Evolutionary conservation across 257 asterid species (phyloP).

Genomic region (Anisodus acutangulus): DNA sequence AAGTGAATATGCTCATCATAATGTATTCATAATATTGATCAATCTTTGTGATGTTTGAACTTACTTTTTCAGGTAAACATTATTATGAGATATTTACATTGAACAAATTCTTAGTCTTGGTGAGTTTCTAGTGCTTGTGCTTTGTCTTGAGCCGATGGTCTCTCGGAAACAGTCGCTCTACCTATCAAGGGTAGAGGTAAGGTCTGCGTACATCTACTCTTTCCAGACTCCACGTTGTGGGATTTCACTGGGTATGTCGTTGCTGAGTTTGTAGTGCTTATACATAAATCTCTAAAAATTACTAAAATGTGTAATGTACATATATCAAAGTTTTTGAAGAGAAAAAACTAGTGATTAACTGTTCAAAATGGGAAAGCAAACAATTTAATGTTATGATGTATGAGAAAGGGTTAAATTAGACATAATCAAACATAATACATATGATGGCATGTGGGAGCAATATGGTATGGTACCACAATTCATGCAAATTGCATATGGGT

Average conservation of each 20-base stretch:
- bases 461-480: background rate
- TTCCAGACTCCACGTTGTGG: too few species aligned
- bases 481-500: conserved; percentile 25
- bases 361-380: background rate
- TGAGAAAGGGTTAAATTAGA: background rate
- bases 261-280: too few species aligned
- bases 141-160: too few species aligned
- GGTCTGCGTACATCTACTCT: too few species aligned
- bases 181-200: too few species aligned
- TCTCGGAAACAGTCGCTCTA: too few species aligned
- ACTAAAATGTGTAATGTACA: background rate
- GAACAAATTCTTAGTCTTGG: too few species aligned
- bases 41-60: background rate
- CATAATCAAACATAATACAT: background rate
- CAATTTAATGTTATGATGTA: background rate
- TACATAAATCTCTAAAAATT: too few species aligned
- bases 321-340: background rate
- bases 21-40: background rate
- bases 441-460: conserved; percentile 29
- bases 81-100: too few species aligned
- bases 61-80: background rate
- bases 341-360: background rate
- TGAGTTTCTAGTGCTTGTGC: too few species aligned
- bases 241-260: too few species aligned
- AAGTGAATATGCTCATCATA: background rate